Base-by-base conservation (phyloP, 75 land plant species). In the Picea glauca region DNA sequence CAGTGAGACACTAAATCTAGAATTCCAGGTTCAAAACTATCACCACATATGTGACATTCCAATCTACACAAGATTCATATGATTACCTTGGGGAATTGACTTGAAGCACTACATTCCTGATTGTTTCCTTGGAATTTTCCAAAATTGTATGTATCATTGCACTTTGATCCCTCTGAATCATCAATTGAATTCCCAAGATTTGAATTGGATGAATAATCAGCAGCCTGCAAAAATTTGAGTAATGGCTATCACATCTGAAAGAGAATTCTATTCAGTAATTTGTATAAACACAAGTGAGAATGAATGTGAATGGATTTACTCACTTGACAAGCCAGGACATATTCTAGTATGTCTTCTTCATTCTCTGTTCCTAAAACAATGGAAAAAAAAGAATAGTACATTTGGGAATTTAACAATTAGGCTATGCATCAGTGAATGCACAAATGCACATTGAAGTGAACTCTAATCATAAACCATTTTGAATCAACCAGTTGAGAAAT, bases 261-360 rank as follows among this genome's bases (percentile, higher is more conserved):
- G 20, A 60, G 3, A 60, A 60, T 17, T 60, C 62, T 20, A 60
- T 60, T 60, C 20, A 20, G 8, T 20, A 60, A 20, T 15, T 60
- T 17, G 62, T 17, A 60, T 17, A 17, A 17, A 17, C 62, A 60
- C 62, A 20, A 60, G 3, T 20, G n/a, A 6, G n/a, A 60, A 20
- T 17, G 62, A 60, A 60, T 17, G n/a, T 60, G 17, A 60, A 15
- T 60, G 62, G 62, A 60, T 17, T 17, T 60, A 40, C n/a, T 60
- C 62, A 60, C 62, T 20, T 60, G 62, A 60, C 62, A 60, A 60
- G 62, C 62, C 17, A 60, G 62, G 62, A 60, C 62, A 20, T 60
- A 60, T 20, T 60, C 62, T 20, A 60, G 62, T 17, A 60, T 60
- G 62, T 15, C 62, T 20, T 60, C 62, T 3, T 60, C 62, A 60